Conservation (phyloP, 202 grass and related monocot species). For the Zoysia matrella region DNA sequence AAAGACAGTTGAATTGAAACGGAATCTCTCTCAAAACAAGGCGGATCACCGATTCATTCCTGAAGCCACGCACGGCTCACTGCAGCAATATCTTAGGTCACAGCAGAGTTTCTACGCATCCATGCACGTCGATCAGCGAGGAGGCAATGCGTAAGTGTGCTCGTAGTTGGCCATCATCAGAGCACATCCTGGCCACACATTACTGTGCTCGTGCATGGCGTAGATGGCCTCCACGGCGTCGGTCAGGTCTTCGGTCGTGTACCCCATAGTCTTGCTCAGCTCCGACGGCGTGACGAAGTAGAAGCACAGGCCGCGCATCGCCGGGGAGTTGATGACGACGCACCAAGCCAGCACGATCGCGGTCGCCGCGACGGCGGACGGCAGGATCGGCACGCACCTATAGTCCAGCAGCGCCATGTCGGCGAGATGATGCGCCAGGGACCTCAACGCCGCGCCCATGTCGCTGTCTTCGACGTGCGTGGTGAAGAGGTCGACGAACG, state of each 20-base stretch:
- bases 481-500: constrained; percentile 47
- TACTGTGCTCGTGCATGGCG: neutral
- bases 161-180: neutral
- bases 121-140: neutral
- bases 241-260: neutral
- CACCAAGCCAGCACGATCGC: constrained; percentile 5
- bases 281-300: neutral
- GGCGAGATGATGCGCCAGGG: neutral
- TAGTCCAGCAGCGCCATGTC: neutral
- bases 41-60: no score
- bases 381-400: neutral
- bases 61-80: no score
- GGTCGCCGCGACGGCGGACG: constrained; percentile 21
- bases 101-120: neutral
- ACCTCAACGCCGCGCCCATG: neutral
- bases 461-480: neutral
- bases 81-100: neutral
- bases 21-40: no score
- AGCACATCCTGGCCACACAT: neutral
- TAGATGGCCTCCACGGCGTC: neutral
- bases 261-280: neutral
- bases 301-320: no score
- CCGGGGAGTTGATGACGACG: neutral
- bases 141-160: neutral
- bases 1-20: no score